phyloP scores from a whole-genome alignment of 1,284 basidiomycete genomes.

The Veloporphyrellus conicus region DNA sequence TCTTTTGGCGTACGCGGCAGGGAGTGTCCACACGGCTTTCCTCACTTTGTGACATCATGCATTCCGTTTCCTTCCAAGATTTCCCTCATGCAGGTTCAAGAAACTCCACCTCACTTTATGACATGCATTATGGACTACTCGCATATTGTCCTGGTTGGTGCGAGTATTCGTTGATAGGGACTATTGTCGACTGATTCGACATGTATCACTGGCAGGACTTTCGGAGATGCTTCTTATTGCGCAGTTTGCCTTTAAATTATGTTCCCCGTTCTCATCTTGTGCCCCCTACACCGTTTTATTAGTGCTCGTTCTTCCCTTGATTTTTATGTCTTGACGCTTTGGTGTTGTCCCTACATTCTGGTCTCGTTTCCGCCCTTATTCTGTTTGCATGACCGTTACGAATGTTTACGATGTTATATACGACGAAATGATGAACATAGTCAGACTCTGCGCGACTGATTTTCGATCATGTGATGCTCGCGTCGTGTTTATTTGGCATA shows the following conservation, averaged over 20 bases:
- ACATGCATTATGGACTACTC: constrained; percentile 32
- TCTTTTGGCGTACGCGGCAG: constrained; percentile 15
- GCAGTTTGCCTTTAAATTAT: constrained; percentile 25
- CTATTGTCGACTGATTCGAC: constrained; percentile 18
- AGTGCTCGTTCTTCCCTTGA: constrained; percentile 9
- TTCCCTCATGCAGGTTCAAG: constrained; percentile 24
- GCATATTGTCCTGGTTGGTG: constrained; percentile 27
- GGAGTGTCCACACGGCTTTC: constrained; percentile 17
- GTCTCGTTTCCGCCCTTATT: constrained; percentile 7
- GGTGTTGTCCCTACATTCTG: constrained; percentile 6
- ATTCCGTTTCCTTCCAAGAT: constrained; percentile 12
- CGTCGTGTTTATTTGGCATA: constrained; percentile 23
- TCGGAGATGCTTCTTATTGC: constrained; percentile 21
- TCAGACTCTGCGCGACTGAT: constrained; percentile 12
- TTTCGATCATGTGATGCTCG: constrained; percentile 24
- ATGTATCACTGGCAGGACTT: constrained; percentile 23
- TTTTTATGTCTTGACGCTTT: constrained; percentile 11
- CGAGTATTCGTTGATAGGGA: constrained; percentile 8
- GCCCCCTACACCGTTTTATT: constrained; percentile 5
- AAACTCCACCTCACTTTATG: constrained; percentile 22
- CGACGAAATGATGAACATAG: constrained; percentile 26
- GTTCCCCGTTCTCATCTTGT: constrained; percentile 10
- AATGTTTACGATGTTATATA: constrained; percentile 30
- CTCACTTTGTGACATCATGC: constrained; percentile 10
- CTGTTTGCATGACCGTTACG: constrained; percentile 25